Percentiles rank a stretch among this genome's conserved stretches.
These are phyloP conservation scores for Trichomonascaceae sp. DNA, from an alignment of 1,139 yeast species.

Conservation along the genomic window DNA sequence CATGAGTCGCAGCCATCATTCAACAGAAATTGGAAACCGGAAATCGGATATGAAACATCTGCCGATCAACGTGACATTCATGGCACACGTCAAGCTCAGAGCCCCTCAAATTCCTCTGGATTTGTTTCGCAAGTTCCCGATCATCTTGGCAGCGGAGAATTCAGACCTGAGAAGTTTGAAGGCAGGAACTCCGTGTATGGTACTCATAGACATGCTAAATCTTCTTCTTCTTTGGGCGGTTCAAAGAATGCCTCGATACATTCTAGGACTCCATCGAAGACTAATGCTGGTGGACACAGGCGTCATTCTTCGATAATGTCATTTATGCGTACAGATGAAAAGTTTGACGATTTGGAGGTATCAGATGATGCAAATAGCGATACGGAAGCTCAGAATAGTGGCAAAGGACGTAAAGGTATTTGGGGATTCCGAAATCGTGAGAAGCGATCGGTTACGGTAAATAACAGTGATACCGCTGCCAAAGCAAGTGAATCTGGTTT, in stretches of 20 bases:
- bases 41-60: not conserved
- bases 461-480: not conserved
- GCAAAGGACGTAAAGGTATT: conserved; percentile 6
- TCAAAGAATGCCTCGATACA: not conserved
- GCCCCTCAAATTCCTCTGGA: not conserved
- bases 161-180: not conserved
- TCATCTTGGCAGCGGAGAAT: not conserved
- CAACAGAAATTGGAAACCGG: conserved; percentile 21
- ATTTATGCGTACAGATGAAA: conserved; percentile 12
- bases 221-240: not conserved
- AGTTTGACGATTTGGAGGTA: conserved; percentile 1
- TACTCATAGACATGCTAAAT: not conserved
- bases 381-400: conserved; percentile 1
- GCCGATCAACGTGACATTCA: not conserved
- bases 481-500: not conserved
- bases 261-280: not conserved
- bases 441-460: conserved; percentile 10
- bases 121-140: not conserved
- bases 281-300: conserved; percentile 16
- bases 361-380: not conserved
- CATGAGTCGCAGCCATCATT: conserved; percentile 19
- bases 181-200: not conserved
- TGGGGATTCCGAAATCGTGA: conserved; percentile 5
- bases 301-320: conserved; percentile 21
- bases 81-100: not conserved